Base-by-base conservation (phyloP, 2,329 filamentous ascomycete genomes). In the Septoria linicola region DNA sequence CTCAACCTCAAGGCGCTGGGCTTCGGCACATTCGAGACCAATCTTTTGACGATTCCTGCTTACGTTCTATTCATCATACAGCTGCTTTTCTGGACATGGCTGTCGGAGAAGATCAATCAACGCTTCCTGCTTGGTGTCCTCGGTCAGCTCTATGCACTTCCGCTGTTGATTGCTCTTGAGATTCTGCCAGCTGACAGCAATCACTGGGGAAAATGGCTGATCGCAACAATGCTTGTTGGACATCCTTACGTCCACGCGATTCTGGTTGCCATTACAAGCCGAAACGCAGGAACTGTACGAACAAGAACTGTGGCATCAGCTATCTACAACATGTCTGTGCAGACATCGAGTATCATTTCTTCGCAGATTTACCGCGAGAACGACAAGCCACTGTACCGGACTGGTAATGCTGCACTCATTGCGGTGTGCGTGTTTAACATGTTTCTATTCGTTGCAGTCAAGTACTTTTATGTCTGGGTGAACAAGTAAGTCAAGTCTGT, bases 251-350 rank as follows among this genome's bases (percentile, higher is more conserved):
- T 72, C 41, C 76, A 84, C 60, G 80, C 82, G 0, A 79, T 84
- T 23, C 68, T 82, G 1, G 82, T 84, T 0, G 81, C 76, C 0
- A 79, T 81, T 67, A 82, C 77, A 1, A 82, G 80, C 2, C 76
- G 81, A 44, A 87, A 86, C 61, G 78, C 81, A 2, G 82, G 83
- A 55, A 74, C 77, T 1, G 81, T 87, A 8, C 74, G 82, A 8
- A 81, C 79, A 4, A 72, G 83, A 5, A 80, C 83, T 1, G 80
- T 87, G 1, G 80, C 80, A 0, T 78, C 81, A 0, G 82, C 80
- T 0, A 68, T 81, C n/a, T 85, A 85, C 66, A 85, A 85, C 61
- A 72, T 75, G 55, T 65, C 64, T 25, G 71, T 73, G 10, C 72
- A 75, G 42, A 60, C 68, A 6, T 69, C 66, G 4, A 70, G 66